A percentile compares a stretch with the other conserved stretches of the same genome.
Evolutionary conservation across 2,329 filamentous ascomycete species (phyloP).

Genomic region (Nemania sp.): DNA sequence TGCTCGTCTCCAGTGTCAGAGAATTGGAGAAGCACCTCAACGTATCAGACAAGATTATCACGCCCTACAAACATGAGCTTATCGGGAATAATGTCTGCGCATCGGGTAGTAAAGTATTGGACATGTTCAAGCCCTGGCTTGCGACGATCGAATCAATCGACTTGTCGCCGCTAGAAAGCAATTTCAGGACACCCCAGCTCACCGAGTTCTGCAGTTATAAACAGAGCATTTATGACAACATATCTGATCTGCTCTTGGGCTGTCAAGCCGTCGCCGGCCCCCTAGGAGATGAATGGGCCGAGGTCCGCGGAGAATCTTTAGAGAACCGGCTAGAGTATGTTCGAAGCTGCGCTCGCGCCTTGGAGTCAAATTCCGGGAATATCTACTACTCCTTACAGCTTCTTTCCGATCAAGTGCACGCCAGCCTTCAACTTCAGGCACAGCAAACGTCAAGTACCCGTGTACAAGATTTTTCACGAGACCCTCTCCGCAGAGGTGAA

Average conservation of each 20-base stretch:
- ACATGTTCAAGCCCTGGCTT: constrained; percentile 88
- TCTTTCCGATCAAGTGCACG: constrained; percentile 77
- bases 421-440: constrained; percentile 52
- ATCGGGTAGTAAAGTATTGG: constrained; percentile 77
- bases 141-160: constrained; percentile 90
- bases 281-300: constrained; percentile 92
- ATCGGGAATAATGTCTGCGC: constrained; percentile 82
- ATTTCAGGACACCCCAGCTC: constrained; percentile 81
- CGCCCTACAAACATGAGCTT: constrained; percentile 73
- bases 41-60: constrained; percentile 79
- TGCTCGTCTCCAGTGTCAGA: constrained; percentile 82
- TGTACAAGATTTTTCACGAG: constrained; percentile 52
- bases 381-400: constrained; percentile 86
- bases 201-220: constrained; percentile 88
- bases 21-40: constrained; percentile 83
- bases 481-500: constrained; percentile 59
- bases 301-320: constrained; percentile 84
- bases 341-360: constrained; percentile 72
- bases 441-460: constrained; percentile 40
- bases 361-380: constrained; percentile 86
- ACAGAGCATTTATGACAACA: constrained; percentile 89
- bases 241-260: constrained; percentile 83
- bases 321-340: constrained; percentile 85
- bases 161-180: constrained; percentile 74
- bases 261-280: constrained; percentile 93